Conservation (phyloP, 352 stramenopile species). For the Phytophthora gonapodyides region DNA sequence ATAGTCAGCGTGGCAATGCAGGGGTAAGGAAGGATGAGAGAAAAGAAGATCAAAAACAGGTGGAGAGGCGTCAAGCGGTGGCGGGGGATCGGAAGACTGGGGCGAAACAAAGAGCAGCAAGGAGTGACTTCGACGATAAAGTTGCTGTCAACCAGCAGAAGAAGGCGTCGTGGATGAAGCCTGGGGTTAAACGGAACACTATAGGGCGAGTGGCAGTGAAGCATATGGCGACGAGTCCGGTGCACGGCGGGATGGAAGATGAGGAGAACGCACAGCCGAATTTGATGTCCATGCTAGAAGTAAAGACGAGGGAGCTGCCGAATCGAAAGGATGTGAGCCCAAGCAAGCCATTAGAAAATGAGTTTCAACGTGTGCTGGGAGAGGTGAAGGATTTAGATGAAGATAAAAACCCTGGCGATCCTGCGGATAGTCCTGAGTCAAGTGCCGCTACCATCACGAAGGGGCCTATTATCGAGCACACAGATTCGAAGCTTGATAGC, state of each 20-base stretch:
- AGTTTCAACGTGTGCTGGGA: background rate
- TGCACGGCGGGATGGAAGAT: background rate
- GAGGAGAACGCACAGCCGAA: constrained; percentile 20
- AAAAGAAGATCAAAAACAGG: background rate
- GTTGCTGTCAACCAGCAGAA: background rate
- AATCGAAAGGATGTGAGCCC: background rate
- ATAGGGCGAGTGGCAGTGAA: constrained; percentile 3
- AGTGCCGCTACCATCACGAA: background rate
- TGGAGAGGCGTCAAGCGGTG: background rate
- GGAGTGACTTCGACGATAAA: background rate
- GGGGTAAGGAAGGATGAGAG: background rate
- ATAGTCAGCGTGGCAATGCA: background rate
- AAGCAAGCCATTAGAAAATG: background rate
- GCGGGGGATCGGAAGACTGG: background rate
- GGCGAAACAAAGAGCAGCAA: background rate
- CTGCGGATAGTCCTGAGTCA: background rate
- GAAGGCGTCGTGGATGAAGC: constrained; percentile 11
- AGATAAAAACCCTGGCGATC: background rate
- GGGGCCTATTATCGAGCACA: too few species aligned
- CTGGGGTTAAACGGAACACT: background rate
- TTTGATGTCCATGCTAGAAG: background rate
- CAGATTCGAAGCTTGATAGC: background rate
- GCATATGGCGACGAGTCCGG: constrained; percentile 18
- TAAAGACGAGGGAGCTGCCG: background rate
- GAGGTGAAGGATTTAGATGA: background rate